These are phyloP conservation scores for Carex parvula DNA, from an alignment of 176 grass and related monocot genomes.

Conservation along the genomic window DNA sequence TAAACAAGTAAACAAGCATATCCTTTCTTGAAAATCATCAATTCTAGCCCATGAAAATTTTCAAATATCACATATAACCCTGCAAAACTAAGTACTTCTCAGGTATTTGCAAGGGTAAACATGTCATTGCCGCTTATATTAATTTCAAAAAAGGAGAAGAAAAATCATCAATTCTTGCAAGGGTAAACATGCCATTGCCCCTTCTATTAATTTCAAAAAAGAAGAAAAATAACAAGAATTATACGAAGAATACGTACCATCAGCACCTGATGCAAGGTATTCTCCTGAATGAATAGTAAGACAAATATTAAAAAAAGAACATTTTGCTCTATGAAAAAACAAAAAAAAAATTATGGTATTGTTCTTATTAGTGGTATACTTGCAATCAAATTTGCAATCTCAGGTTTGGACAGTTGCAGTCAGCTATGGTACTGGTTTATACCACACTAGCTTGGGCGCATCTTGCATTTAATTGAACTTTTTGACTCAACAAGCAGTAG, in stretches of 20 bases:
- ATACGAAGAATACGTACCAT: slow-evolving; percentile 49
- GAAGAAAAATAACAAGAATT: neutral
- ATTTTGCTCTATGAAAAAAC: neutral
- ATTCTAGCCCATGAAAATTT: neutral
- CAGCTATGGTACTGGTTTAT: neutral
- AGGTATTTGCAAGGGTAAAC: neutral
- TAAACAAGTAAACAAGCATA: neutral
- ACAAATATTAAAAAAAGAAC: slow-evolving; percentile 8
- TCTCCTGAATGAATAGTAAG: slow-evolving; percentile 51
- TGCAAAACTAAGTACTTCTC: neutral
- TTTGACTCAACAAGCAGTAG: neutral
- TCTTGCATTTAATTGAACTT: neutral
- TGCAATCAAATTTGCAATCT: neutral
- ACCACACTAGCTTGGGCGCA: neutral
- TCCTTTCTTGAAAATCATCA: neutral
- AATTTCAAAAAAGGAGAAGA: neutral
- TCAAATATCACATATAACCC: neutral
- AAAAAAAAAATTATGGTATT: neutral
- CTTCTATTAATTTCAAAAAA: neutral
- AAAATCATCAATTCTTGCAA: neutral
- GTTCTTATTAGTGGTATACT: neutral
- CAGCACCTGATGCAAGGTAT: slow-evolving; percentile 72
- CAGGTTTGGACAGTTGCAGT: neutral
- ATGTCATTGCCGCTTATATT: neutral
- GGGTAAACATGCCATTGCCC: neutral